A percentile compares a stretch with the other conserved stretches of the same genome.
Conservation (phyloP, 2,329 filamentous ascomycete species). For the Cladosporium sp. region DNA sequence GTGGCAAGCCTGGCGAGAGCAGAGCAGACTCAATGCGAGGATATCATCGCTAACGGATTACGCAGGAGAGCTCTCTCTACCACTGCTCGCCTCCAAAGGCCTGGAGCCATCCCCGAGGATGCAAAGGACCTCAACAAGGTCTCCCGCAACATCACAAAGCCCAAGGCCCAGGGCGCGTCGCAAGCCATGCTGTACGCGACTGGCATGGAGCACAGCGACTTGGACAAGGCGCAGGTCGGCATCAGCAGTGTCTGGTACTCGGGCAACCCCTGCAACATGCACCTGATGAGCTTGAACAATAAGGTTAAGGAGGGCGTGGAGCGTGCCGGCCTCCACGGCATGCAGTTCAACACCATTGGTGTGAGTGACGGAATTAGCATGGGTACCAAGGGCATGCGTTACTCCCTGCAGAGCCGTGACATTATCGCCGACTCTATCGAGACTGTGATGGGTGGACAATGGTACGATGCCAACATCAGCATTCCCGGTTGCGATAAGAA, state of each 20-base stretch:
- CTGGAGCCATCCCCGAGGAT: slow-evolving; percentile 28
- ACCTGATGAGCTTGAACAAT: slow-evolving; percentile 85
- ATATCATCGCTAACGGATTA: slow-evolving; percentile 9
- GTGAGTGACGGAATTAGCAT: slow-evolving; percentile 98
- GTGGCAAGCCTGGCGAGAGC: neutral
- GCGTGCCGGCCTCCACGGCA: slow-evolving; percentile 76
- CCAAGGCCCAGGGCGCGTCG: slow-evolving; percentile 95
- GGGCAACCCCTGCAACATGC: slow-evolving; percentile 99
- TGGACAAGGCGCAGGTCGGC: slow-evolving; percentile 95
- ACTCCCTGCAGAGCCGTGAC: slow-evolving; percentile 78
- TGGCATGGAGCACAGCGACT: slow-evolving; percentile 79
- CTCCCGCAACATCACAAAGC: slow-evolving; percentile 85
- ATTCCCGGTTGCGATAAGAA: slow-evolving; percentile 99
- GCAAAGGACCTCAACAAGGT: slow-evolving; percentile 70
- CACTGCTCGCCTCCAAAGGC: slow-evolving; percentile 25
- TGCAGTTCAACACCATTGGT: slow-evolving; percentile 99
- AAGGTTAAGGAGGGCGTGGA: slow-evolving; percentile 71
- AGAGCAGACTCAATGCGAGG: neutral
- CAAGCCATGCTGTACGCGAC: slow-evolving; percentile 99
- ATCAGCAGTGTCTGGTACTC: slow-evolving; percentile 98
- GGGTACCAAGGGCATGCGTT: slow-evolving; percentile 97
- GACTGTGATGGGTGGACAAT: slow-evolving; percentile 98
- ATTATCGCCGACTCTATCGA: slow-evolving; percentile 98
- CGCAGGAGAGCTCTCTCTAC: slow-evolving; percentile 26
- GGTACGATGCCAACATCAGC: slow-evolving; percentile 97